Percentiles rank a stretch among this genome's conserved stretches.
These are phyloP conservation scores for Rachicladosporium sp. DNA, from an alignment of 2,329 filamentous ascomycete genomes.

Conservation along the genomic window DNA sequence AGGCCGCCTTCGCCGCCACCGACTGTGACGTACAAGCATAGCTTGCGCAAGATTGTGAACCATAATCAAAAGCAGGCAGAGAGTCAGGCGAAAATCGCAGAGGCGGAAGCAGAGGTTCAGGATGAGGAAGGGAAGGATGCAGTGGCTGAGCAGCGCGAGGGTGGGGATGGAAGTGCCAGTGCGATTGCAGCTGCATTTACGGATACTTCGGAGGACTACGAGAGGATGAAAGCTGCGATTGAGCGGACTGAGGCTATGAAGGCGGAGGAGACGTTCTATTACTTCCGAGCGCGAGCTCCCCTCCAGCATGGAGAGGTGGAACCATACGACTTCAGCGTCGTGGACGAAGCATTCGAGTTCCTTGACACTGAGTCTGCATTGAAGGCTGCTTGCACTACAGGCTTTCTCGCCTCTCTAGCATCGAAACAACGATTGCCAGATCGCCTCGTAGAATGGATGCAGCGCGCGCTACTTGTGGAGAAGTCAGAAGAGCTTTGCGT, in stretches of 20 bases:
- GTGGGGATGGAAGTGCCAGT: slow-evolving; percentile 6
- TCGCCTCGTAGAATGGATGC: slow-evolving; percentile 31
- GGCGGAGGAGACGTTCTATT: slow-evolving; percentile 42
- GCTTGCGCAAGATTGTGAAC: slow-evolving; percentile 16
- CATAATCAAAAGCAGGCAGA: slow-evolving; percentile 14
- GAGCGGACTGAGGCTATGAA: slow-evolving; percentile 48
- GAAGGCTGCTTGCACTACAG: slow-evolving; percentile 30
- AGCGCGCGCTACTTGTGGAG: slow-evolving; percentile 23
- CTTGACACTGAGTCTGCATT: slow-evolving; percentile 5
- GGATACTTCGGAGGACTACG: slow-evolving; percentile 29
- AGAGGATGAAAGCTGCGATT: slow-evolving; percentile 45
- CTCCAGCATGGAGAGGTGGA: not conserved
- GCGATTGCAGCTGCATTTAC: slow-evolving; percentile 29
- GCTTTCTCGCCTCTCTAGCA: slow-evolving; percentile 30
- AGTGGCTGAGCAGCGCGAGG: slow-evolving; percentile 7
- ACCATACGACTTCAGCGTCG: not conserved
- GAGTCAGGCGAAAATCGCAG: slow-evolving; percentile 13
- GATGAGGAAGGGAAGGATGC: slow-evolving; percentile 7
- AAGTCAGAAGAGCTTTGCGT: slow-evolving; percentile 24
- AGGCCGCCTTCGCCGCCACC: slow-evolving; percentile 10
- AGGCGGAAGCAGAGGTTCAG: slow-evolving; percentile 12
- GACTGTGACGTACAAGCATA: slow-evolving; percentile 16
- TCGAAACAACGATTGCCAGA: slow-evolving; percentile 24
- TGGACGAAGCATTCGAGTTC: slow-evolving; percentile 19
- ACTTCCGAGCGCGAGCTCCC: slow-evolving; percentile 33